A percentile compares a stretch with the other conserved stretches of the same genome.
phyloP scores from a whole-genome alignment of 2,329 filamentous ascomycete species.

The Myriosclerotinia duriaeana region DNA sequence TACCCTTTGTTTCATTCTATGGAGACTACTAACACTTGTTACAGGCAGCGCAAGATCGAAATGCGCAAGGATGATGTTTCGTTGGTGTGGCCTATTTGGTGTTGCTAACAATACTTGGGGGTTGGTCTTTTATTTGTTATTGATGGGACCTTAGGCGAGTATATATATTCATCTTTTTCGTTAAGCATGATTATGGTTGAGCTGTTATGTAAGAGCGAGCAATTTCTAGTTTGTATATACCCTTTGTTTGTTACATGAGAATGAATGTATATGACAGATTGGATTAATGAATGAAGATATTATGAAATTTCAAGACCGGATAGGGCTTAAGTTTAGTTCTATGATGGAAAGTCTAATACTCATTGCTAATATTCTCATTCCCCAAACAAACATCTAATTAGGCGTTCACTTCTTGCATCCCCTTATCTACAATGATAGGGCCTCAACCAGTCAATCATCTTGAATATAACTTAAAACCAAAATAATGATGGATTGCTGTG shows the following conservation, averaged over 20 bases:
- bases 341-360: too few relatives aligned
- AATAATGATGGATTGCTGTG: too few relatives aligned
- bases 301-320: too few relatives aligned
- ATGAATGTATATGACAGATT: background rate
- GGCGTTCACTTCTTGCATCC: too few relatives aligned
- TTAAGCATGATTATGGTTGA: background rate
- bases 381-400: too few relatives aligned
- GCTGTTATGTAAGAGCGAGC: background rate
- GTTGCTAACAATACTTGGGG: background rate
- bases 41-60: conserved; percentile 55
- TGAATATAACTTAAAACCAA: too few relatives aligned
- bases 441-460: too few relatives aligned
- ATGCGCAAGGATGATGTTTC: conserved; percentile 43
- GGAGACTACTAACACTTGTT: background rate
- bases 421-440: too few relatives aligned
- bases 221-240: background rate
- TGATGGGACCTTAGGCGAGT: background rate
- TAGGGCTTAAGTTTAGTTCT: too few relatives aligned
- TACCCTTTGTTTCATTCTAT: background rate
- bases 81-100: background rate
- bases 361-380: too few relatives aligned
- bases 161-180: background rate
- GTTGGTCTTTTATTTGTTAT: background rate
- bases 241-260: background rate
- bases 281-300: background rate